Evolutionary conservation across 1,139 yeast species (phyloP).

Genomic region (Taphrina populina): DNA sequence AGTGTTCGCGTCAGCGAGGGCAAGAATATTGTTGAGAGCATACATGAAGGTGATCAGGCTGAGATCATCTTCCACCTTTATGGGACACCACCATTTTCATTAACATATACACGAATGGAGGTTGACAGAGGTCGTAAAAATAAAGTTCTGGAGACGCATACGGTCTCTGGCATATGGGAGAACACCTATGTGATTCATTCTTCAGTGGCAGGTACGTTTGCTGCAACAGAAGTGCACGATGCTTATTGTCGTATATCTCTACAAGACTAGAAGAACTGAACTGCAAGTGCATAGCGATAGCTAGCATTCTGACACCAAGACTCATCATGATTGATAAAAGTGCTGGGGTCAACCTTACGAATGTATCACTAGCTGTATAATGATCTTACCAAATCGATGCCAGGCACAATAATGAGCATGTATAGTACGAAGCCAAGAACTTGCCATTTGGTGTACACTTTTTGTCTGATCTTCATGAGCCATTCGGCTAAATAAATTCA

Average conservation of each 20-base stretch:
- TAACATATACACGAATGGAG: slow-evolving; percentile 58
- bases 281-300: neutral
- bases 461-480: no score
- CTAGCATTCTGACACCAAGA: no score
- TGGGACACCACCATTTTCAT: slow-evolving; percentile 53
- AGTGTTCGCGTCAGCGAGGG: slow-evolving; percentile 87
- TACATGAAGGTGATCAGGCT: slow-evolving; percentile 73
- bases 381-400: no score
- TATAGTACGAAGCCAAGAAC: no score
- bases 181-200: slow-evolving; percentile 70
- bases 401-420: no score
- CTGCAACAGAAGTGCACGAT: slow-evolving; percentile 83
- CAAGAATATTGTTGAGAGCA: slow-evolving; percentile 68
- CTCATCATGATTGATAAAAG: no score
- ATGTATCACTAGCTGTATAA: no score
- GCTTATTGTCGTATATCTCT: slow-evolving; percentile 25
- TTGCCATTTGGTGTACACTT: no score
- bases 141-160: slow-evolving; percentile 71
- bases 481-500: no score
- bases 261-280: slow-evolving; percentile 21
- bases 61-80: slow-evolving; percentile 55
- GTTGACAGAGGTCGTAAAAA: slow-evolving; percentile 44
- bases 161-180: slow-evolving; percentile 66
- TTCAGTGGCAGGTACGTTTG: slow-evolving; percentile 88
- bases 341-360: no score